These are phyloP conservation scores for Globisporangium solare DNA, from an alignment of 352 stramenopile species.

Conservation along the genomic window DNA sequence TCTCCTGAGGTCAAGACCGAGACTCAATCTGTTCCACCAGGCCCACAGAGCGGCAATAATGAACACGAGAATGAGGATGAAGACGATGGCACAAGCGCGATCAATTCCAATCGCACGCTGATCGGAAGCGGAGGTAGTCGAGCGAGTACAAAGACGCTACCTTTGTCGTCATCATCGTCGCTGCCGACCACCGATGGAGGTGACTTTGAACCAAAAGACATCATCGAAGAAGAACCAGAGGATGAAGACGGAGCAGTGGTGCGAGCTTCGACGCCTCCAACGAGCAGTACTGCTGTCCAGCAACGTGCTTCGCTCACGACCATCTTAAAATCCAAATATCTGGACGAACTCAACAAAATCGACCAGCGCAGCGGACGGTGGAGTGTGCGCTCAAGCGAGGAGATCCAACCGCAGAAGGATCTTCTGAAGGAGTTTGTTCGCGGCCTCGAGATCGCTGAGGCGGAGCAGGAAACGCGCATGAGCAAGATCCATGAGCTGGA, in stretches of 20 bases:
- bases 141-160: slow-evolving; percentile 49
- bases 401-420: slow-evolving; percentile 37
- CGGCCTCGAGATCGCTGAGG: slow-evolving; percentile 63
- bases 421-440: slow-evolving; percentile 68
- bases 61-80: slow-evolving; percentile 24
- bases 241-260: slow-evolving; percentile 22
- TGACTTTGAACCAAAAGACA: slow-evolving; percentile 25
- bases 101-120: slow-evolving; percentile 48
- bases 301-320: slow-evolving; percentile 44
- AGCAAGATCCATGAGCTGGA: slow-evolving; percentile 71
- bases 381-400: slow-evolving; percentile 22
- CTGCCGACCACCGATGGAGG: slow-evolving; percentile 31
- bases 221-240: slow-evolving; percentile 41
- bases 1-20: slow-evolving; percentile 9
- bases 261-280: too few species aligned
- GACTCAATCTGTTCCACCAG: background rate
- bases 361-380: slow-evolving; percentile 32
- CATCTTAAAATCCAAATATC: slow-evolving; percentile 61
- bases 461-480: slow-evolving; percentile 68
- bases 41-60: slow-evolving; percentile 3
- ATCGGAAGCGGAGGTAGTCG: slow-evolving; percentile 36
- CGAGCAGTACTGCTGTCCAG: background rate
- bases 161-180: slow-evolving; percentile 40
- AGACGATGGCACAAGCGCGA: slow-evolving; percentile 10
- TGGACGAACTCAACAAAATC: slow-evolving; percentile 41